Evolutionary conservation across 2,329 filamentous ascomycete genomes (phyloP).

Genomic region (Trichoderma guizhouense): DNA sequence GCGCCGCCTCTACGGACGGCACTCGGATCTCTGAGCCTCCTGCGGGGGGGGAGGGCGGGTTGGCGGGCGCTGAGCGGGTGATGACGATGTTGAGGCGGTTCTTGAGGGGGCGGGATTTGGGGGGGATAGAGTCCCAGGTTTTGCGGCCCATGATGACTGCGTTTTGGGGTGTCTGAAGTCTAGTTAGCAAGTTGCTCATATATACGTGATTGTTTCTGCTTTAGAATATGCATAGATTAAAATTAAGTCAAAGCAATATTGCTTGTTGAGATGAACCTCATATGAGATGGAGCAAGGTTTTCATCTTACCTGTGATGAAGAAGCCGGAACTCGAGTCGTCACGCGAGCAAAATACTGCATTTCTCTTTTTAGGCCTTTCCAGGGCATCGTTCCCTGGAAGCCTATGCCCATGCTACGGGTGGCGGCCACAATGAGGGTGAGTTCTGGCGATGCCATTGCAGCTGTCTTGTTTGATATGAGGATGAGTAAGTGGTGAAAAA

Average conservation of each 20-base stretch:
- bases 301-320: constrained; percentile 31
- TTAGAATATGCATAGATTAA: no score
- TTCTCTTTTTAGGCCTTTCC: constrained; percentile 83
- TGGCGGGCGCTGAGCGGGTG: constrained; percentile 48
- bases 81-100: constrained; percentile 81
- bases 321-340: constrained; percentile 62
- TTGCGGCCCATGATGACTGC: constrained; percentile 97
- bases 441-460: constrained; percentile 46
- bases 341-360: constrained; percentile 95
- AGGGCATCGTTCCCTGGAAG: constrained; percentile 72
- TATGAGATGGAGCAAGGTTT: not conserved
- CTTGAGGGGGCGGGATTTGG: constrained; percentile 72
- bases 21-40: constrained; percentile 38
- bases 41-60: constrained; percentile 10
- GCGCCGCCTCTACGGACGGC: constrained; percentile 55
- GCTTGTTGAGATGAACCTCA: not conserved
- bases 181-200: not conserved
- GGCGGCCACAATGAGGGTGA: constrained; percentile 92
- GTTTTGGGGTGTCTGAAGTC: constrained; percentile 46
- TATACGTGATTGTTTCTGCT: not conserved
- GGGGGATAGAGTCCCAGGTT: constrained; percentile 89
- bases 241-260: not conserved
- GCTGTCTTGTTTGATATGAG: not conserved
- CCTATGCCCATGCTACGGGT: constrained; percentile 92
- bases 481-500: not conserved